phyloP scores from a whole-genome alignment of 352 stramenopile species.

The Phytophthora crassamura region DNA sequence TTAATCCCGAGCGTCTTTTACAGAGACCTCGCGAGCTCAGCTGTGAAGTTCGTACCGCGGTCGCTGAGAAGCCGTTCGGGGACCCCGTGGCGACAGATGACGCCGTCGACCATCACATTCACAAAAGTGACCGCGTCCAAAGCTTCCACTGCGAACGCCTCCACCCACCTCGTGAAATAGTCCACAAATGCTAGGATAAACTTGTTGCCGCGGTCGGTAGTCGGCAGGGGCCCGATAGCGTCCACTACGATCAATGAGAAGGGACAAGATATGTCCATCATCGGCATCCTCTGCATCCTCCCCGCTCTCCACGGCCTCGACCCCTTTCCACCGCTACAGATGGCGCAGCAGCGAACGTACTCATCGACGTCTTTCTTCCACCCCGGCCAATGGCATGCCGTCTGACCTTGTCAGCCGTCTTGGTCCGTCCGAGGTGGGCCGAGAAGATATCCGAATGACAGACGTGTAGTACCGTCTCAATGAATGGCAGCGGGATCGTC shows the following conservation, averaged over 20 bases:
- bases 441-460: too few relatives aligned
- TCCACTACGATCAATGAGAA: conserved; percentile 2
- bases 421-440: background rate
- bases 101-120: background rate
- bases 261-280: background rate
- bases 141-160: background rate
- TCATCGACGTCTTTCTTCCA: background rate
- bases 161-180: background rate
- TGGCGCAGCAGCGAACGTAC: background rate
- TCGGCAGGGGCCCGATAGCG: background rate
- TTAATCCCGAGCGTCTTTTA: background rate
- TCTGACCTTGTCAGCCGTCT: background rate
- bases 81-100: background rate
- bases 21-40: background rate
- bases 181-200: background rate
- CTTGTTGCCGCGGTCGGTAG: too few relatives aligned
- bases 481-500: too few relatives aligned
- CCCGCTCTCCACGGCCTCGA: background rate
- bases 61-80: background rate
- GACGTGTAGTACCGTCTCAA: too few relatives aligned
- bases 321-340: background rate
- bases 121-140: background rate
- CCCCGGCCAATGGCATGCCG: background rate
- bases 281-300: background rate
- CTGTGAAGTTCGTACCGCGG: background rate